Conservation (phyloP, 306 rosid species). For the Alnus glutinosa region DNA sequence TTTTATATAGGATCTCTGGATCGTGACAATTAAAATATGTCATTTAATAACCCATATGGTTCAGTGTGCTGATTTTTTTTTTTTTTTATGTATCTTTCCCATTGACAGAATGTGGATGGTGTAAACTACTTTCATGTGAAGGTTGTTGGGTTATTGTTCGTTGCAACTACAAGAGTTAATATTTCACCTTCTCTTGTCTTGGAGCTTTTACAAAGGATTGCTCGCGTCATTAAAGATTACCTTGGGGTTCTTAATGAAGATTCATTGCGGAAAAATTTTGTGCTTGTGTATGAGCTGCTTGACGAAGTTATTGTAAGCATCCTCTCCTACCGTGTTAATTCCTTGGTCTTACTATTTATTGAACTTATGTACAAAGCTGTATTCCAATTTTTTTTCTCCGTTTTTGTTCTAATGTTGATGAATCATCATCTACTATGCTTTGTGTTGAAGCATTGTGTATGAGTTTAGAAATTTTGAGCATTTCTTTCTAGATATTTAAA, state of each 20-base stretch:
- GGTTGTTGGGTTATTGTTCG: slow-evolving; percentile 82
- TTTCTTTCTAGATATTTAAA: not conserved
- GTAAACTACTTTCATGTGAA: slow-evolving; percentile 89
- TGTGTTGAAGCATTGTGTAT: not conserved
- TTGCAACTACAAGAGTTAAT: slow-evolving; percentile 81
- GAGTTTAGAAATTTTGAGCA: not conserved
- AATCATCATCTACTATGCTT: slow-evolving; percentile 1
- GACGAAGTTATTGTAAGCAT: slow-evolving; percentile 86
- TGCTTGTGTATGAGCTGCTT: slow-evolving; percentile 84
- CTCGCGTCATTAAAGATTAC: slow-evolving; percentile 85
- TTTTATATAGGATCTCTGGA: slow-evolving; percentile 4
- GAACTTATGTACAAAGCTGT: slow-evolving; percentile 12
- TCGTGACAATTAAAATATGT: not conserved
- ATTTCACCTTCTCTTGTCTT: slow-evolving; percentile 71
- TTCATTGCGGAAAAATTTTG: slow-evolving; percentile 73
- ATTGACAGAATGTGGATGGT: slow-evolving; percentile 72
- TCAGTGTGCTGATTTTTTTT: slow-evolving; percentile 24
- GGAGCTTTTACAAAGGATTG: slow-evolving; percentile 87
- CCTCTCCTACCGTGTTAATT: slow-evolving; percentile 3
- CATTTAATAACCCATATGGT: not conserved
- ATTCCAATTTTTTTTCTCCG: not conserved
- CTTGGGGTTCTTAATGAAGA: slow-evolving; percentile 88
- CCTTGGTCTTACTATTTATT: slow-evolving; percentile 25
- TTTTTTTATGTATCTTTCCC: not conserved
- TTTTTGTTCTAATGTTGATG: not conserved